Base-by-base conservation (phyloP, 2,329 filamentous ascomycete species). In the Teratosphaeria destructans region DNA sequence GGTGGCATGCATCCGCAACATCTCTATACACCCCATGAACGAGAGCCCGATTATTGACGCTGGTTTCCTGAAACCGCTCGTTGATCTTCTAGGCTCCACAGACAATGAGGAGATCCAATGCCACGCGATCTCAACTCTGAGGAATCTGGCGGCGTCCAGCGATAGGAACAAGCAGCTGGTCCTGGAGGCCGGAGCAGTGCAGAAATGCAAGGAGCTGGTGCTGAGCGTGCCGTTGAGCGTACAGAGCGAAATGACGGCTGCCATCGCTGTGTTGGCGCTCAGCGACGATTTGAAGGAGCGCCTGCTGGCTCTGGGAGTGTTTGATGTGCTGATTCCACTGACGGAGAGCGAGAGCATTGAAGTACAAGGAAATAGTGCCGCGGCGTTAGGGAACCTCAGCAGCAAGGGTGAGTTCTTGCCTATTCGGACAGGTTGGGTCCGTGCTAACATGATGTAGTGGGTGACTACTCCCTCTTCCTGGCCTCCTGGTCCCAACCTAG, bases 41-140 rank as follows among this genome's bases (percentile, higher is more conserved):
- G 94, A 99, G 76, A 96, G 93, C 11, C 94, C 94, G 0, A 99
- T 99, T 65, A 99, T 99, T 70, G 94, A 99, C 70, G 93, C 93
- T 49, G 94, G 93, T 60, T 99, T 99, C 75, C 77, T 99, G 61
- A 92, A 91, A 72, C 94, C 94, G 0, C 77, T 99, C 59, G 94
- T 99, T 27, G 92, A 97, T 66, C 82, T 99, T 1, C 82, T 99
- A 7, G 93, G 94, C 57, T 95, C 91, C 10, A 96, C 92, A 0
- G 93, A 97, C 68, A 96, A 96, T 71, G 94, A 99, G 74, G 94
- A 99, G 73, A 99, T 99, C 57, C 94, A 99, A 73, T 99, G 94
- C 72, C 94, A 99, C 71, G 94, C 94, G 60, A 99, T 99, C 65
- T 97, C 94, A 5, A 99, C 94, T 0, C 82, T 99, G 55, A 86